These are phyloP conservation scores for Solanum chacoense DNA, from an alignment of 305 asterid species.

Conservation along the genomic window DNA sequence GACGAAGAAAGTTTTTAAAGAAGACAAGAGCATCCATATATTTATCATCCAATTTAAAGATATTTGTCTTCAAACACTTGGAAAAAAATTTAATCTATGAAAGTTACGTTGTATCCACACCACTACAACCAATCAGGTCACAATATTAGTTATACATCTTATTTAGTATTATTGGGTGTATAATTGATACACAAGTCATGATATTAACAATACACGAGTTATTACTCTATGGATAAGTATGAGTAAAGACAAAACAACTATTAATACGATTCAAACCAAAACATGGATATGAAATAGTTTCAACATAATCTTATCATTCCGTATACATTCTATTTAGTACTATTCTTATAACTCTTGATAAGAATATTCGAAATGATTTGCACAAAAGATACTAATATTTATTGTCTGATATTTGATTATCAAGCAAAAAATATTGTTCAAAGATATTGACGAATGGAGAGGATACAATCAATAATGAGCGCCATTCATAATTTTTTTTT, in stretches of 20 bases:
- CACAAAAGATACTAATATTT: no score
- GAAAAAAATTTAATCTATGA: neutral
- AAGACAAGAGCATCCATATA: neutral
- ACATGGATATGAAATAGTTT: no score
- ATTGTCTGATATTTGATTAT: neutral
- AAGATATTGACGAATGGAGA: neutral
- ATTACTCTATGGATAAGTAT: neutral
- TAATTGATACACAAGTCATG: no score
- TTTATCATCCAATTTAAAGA: neutral
- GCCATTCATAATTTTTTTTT: no score
- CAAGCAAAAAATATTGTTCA: no score
- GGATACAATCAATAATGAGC: neutral
- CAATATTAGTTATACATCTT: neutral
- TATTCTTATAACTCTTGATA: no score
- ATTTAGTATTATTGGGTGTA: neutral
- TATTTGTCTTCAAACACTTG: neutral
- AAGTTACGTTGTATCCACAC: neutral
- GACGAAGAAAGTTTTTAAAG: neutral
- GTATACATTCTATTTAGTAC: no score
- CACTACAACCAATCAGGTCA: neutral
- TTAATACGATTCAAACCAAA: neutral
- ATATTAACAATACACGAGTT: neutral
- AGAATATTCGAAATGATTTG: neutral
- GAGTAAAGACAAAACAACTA: neutral
- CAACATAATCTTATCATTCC: neutral